Percentiles rank a stretch among this genome's conserved stretches.
Conservation (phyloP, 257 asterid species). For the Solanum piurae region DNA sequence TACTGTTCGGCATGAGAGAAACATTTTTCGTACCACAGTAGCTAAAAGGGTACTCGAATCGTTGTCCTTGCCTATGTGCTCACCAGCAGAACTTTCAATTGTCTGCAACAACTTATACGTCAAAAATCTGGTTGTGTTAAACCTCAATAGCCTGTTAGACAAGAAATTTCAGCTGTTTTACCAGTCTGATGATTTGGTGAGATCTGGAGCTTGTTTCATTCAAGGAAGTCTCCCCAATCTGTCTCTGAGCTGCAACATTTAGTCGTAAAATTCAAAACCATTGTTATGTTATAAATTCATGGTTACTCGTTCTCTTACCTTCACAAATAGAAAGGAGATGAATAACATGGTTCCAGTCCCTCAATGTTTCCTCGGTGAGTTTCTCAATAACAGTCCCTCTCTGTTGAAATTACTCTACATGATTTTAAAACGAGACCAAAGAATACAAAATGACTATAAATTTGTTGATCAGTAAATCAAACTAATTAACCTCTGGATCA, state of each 20-base stretch:
- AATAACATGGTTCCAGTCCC: constrained; percentile 46
- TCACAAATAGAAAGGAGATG: constrained; percentile 67
- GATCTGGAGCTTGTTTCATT: constrained; percentile 94
- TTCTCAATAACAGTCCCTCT: constrained; percentile 84
- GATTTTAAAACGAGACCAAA: neutral
- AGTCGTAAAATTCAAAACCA: neutral
- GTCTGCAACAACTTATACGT: constrained; percentile 27
- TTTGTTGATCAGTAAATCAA: neutral
- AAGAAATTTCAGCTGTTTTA: constrained; percentile 14
- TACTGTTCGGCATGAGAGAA: neutral
- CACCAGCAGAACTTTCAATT: constrained; percentile 66
- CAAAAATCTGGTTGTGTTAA: neutral
- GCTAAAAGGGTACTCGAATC: constrained; percentile 54
- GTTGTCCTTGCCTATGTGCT: constrained; percentile 22
- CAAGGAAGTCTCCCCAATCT: constrained; percentile 79
- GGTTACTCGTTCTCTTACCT: constrained; percentile 25
- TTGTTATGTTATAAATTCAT: neutral
- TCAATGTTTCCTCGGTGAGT: constrained; percentile 53
- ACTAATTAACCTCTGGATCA: constrained; percentile 70
- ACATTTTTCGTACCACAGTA: constrained; percentile 56
- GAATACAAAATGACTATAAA: neutral
- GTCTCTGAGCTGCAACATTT: constrained; percentile 62
- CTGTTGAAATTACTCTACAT: constrained; percentile 18
- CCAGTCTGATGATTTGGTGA: constrained; percentile 85
- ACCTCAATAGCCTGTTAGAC: neutral